Base-by-base conservation (phyloP, 2,329 filamentous ascomycete genomes). In the Penicillium sp. region DNA sequence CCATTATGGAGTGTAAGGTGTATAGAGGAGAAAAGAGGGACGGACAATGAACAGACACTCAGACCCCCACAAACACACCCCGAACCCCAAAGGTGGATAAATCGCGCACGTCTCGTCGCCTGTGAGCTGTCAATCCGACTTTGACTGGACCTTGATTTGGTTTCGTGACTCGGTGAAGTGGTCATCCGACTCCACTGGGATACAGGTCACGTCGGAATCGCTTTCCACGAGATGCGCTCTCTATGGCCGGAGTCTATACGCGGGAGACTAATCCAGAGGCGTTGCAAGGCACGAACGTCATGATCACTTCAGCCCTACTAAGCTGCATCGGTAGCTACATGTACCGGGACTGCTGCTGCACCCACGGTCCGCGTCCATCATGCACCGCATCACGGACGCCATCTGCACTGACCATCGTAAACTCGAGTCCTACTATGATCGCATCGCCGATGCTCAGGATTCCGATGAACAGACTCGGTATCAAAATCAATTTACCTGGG, bases 401-500 rank as follows among this genome's bases (percentile, higher is more conserved):
- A 75, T 79, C 55, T 70, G 66, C 40, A 55, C 66, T 24, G 76
- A 78, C 56, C 75, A 79, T 49, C 64, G 64, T 13, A 64, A 74
- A 33, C 60, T 79, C 22, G 68, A 74, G 48, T 54, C 67, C 2
- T 75, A 72, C 56, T 79, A 79, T 61, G 64, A 75, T 16, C 70
- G 72, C 14, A 69, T 80, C 31, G 55, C 76, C 51, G 68, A 71
- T 36, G 66, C 74, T 5, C 62, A 59, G 14, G 72, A 79, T 45
- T 58, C 61, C 28, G 77, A 79, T 28, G 69, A 75, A 24, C 70
- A 75, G 48, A 68, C 66, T 5, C 70, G 74, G 11, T 80, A 69
- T 52, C 74, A 77, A 50, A 81, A 81, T 48, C 73, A 79, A 51
- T 78, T 81, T 54, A 75, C 73, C 13, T 81, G 79, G 79, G 76